phyloP scores from a whole-genome alignment of 2,329 filamentous ascomycete species.

The Diaporthe vaccinii region DNA sequence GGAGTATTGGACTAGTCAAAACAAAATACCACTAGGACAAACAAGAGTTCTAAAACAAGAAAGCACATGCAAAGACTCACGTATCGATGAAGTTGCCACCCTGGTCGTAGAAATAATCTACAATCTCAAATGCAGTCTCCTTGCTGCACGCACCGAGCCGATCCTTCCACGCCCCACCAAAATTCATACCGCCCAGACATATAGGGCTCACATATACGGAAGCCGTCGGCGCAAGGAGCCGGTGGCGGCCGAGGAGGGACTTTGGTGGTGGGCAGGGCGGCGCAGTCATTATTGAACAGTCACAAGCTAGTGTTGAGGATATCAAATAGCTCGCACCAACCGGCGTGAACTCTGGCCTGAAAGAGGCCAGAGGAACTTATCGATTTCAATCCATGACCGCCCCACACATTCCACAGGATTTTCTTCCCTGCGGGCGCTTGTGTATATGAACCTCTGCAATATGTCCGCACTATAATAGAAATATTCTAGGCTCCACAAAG shows the following conservation, averaged over 20 bases:
- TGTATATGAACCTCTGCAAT: too few relatives aligned
- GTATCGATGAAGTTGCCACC: slow-evolving; percentile 83
- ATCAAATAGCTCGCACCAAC: too few relatives aligned
- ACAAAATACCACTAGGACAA: too few relatives aligned
- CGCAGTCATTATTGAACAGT: not conserved
- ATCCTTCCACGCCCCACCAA: slow-evolving; percentile 63
- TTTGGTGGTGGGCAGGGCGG: slow-evolving; percentile 59
- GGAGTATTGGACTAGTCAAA: not conserved
- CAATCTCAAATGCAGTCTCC: slow-evolving; percentile 70
- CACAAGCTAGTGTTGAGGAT: not conserved
- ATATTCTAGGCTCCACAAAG: too few relatives aligned
- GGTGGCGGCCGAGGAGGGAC: slow-evolving; percentile 74
- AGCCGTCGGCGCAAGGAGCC: slow-evolving; percentile 75
- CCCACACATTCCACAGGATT: too few relatives aligned
- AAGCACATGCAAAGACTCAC: not conserved
- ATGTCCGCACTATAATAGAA: too few relatives aligned
- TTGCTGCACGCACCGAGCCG: slow-evolving; percentile 76
- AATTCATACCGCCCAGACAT: slow-evolving; percentile 71
- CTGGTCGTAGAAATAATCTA: slow-evolving; percentile 75
- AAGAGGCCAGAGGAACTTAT: too few relatives aligned
- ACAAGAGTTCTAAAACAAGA: not conserved
- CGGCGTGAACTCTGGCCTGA: too few relatives aligned
- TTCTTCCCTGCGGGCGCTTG: too few relatives aligned
- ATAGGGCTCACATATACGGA: slow-evolving; percentile 76
- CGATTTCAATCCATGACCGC: too few relatives aligned